These are phyloP conservation scores for Peniophora sp. DNA, from an alignment of 1,284 basidiomycete species.

Conservation along the genomic window DNA sequence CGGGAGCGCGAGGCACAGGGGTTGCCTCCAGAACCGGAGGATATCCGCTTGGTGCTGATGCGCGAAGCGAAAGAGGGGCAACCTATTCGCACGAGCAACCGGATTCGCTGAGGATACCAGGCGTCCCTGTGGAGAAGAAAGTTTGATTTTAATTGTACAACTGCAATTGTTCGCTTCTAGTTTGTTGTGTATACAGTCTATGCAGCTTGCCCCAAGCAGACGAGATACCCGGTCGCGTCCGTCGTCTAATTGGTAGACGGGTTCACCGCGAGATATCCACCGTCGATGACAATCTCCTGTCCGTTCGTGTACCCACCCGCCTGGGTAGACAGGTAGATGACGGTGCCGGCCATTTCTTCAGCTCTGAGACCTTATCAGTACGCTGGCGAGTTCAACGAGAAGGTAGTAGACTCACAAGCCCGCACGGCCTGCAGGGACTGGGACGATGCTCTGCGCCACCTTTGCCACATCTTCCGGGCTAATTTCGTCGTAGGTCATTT, in stretches of 20 bases:
- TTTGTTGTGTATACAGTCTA: too few relatives aligned
- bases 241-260: slow-evolving; percentile 31
- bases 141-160: background rate
- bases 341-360: slow-evolving; percentile 68
- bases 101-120: too few relatives aligned
- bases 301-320: slow-evolving; percentile 69
- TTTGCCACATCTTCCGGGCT: slow-evolving; percentile 39
- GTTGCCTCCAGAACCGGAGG: too few relatives aligned
- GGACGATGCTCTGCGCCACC: slow-evolving; percentile 45
- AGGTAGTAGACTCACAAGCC: slow-evolving; percentile 49
- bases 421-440: slow-evolving; percentile 52
- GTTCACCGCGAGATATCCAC: slow-evolving; percentile 67
- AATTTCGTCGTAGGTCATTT: slow-evolving; percentile 60
- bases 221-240: too few relatives aligned
- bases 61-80: too few relatives aligned
- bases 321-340: slow-evolving; percentile 61
- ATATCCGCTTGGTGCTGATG: too few relatives aligned
- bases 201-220: too few relatives aligned
- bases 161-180: too few relatives aligned
- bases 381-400: background rate
- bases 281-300: slow-evolving; percentile 67
- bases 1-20: too few relatives aligned
- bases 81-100: too few relatives aligned
- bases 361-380: slow-evolving; percentile 29
- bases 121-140: too few relatives aligned